Evolutionary conservation across 371 early-diverging fungal species (phyloP), one percentile per base, ranked within the genome.

Genomic region (Mucor racemosus): DNA sequence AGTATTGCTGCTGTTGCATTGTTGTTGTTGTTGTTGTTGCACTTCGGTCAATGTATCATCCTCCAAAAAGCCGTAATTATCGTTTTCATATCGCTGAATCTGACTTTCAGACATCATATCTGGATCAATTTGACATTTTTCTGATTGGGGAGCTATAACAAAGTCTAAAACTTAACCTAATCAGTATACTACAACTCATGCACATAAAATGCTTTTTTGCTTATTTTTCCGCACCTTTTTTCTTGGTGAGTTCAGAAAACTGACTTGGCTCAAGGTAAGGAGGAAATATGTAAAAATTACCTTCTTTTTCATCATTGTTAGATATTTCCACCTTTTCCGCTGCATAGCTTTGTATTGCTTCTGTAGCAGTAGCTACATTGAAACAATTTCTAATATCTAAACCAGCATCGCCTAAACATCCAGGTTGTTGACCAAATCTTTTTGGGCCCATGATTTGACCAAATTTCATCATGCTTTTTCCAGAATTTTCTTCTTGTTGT

Each of bases 321-420:
- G 63, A n/a, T 55, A 64, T 57, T 48, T 58, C 65, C 11, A 64
- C 65, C 58, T 64, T 64, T 36, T 64, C 65, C 8, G 66, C 66
- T 11, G 66, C 50, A 58, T 56, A 75, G 5, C 69, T 61, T 64
- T 72, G 62, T 42, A 66, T 69, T 13, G 63, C 76, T 33, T 75
- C 76, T 9, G 62, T 44, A 4, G 76, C 72, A 0, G 76, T 72
- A 31, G 76, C 62, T 4, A 69, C 69, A 55, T 75, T 72, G 8
- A 75, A 71, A 34, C 68, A 65, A 7, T 68, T 68, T 21, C 72
- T 63, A 35, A 76, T 76, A 62, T 74, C 77, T 31, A 74, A 31
- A 31, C 74, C 74, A 19, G 74, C 77, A 44, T 76, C 65, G 3
- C 74, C 72, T 36, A 74, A 60, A 41, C 69, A 63, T 5, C 66